Conservation (phyloP, 2,329 filamentous ascomycete species). For the Sporothrix mexicana region DNA sequence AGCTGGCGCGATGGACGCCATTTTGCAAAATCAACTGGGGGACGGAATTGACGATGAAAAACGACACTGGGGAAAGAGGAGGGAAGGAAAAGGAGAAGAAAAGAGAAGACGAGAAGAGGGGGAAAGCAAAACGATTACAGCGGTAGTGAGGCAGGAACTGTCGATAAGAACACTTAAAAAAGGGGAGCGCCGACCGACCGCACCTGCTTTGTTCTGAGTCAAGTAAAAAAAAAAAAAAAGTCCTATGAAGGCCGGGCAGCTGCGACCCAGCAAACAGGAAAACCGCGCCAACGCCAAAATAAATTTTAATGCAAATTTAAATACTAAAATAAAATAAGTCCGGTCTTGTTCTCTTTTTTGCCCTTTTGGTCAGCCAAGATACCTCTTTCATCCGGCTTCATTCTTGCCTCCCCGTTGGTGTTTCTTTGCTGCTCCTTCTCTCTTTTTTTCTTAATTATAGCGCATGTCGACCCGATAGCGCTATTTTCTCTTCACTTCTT, state of each 20-base stretch:
- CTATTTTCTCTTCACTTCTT: not conserved
- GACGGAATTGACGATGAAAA: slow-evolving; percentile 4
- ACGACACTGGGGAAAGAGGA: slow-evolving; percentile 31
- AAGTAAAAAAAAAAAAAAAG: slow-evolving; percentile 24
- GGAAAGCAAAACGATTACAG: not conserved
- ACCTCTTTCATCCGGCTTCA: slow-evolving; percentile 8
- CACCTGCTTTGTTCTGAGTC: slow-evolving; percentile 8
- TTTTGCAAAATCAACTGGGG: slow-evolving; percentile 41
- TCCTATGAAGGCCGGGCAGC: slow-evolving; percentile 17
- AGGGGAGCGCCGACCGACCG: slow-evolving; percentile 14
- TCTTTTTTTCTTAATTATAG: slow-evolving; percentile 19
- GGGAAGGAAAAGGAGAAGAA: not conserved
- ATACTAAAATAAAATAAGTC: slow-evolving; percentile 11
- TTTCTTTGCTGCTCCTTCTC: slow-evolving; percentile 9
- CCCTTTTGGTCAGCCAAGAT: slow-evolving; percentile 28
- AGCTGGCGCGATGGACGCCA: slow-evolving; percentile 46
- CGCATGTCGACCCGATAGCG: slow-evolving; percentile 21
- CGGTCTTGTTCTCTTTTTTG: slow-evolving; percentile 25
- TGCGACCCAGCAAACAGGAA: slow-evolving; percentile 16
- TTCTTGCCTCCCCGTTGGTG: slow-evolving; percentile 29
- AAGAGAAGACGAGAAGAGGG: not conserved
- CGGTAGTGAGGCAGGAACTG: slow-evolving; percentile 6
- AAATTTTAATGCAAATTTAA: slow-evolving; percentile 2
- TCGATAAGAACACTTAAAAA: slow-evolving; percentile 32
- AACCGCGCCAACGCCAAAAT: slow-evolving; percentile 20